Evolutionary conservation across 2,329 filamentous ascomycete species (phyloP), one percentile per base, ranked within the genome.

Genomic region (Colletotrichum simmondsii): DNA sequence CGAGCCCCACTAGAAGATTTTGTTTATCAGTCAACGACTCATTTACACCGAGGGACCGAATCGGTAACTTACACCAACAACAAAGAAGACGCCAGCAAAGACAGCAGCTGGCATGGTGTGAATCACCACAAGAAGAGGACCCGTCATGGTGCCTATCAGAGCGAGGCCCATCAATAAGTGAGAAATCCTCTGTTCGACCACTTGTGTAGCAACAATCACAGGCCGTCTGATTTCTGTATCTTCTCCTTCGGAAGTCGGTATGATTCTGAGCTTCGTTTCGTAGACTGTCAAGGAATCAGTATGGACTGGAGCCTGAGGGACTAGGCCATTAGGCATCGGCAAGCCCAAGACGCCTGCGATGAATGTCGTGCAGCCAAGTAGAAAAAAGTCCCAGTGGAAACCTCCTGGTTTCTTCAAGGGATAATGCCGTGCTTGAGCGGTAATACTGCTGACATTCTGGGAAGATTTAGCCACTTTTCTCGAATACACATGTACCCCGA

Each of bases 381-480:
- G 83, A 78, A 90, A 90, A 76, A 90, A 86, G 77, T 90, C 89
- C 88, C 88, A 90, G 77, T 90, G 88, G 76, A 90, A 90, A n/a
- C 88, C 88, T 0, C 87, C 88, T 0, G 88, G 88, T 75, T 91
- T 90, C 65, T 85, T 85, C 12, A 91, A 81, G 0, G 88, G 88
- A 60, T 87, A 90, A 30, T 89, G 84, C 30, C 85, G 86, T 16
- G 87, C 88, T 79, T 90, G 89, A 0, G 88, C 88, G 11, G 86
- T 89, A 37, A 91, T 82, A 28, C 86, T 88, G 72, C 86, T 88
- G 64, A 90, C 86, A 52, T 86, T 86, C 83, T 83, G 26, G 14
- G 24, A 26, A 28, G 19, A 37, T 63, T 57, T 42, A 42, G 32
- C 32, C 32, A 35, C 10, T 35, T 14, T 4, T 30, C 19, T 5